phyloP scores from a whole-genome alignment of 2,329 filamentous ascomycete species.

The Apiospora arundinis region DNA sequence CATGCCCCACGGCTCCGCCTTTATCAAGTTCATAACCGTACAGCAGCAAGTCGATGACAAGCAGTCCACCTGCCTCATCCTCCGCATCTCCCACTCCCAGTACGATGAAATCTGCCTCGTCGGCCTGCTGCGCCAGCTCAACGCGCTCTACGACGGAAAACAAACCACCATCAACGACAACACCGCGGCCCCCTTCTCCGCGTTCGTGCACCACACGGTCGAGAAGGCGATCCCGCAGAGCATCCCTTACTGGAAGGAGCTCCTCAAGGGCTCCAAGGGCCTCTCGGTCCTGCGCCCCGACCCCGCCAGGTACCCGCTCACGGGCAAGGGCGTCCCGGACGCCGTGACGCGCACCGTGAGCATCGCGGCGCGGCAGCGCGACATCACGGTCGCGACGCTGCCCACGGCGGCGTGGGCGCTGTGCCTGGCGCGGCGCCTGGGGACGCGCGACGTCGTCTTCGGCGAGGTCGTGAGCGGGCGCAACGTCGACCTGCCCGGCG shows the following conservation, averaged over 20 bases:
- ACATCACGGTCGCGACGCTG: slow-evolving; percentile 68
- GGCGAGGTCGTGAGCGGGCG: slow-evolving; percentile 71
- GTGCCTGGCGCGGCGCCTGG: slow-evolving; percentile 61
- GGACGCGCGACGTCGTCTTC: slow-evolving; percentile 64
- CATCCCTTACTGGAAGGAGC: slow-evolving; percentile 65
- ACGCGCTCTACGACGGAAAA: slow-evolving; percentile 54
- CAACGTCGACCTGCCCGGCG: slow-evolving; percentile 61
- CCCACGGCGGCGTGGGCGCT: slow-evolving; percentile 73
- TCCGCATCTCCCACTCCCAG: slow-evolving; percentile 72
- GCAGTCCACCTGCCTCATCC: slow-evolving; percentile 52
- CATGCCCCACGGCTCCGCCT: slow-evolving; percentile 64
- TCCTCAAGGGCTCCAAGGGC: slow-evolving; percentile 58
- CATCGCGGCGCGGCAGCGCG: slow-evolving; percentile 54
- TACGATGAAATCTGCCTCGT: slow-evolving; percentile 74
- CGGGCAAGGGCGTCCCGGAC: slow-evolving; percentile 44
- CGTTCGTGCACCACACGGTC: slow-evolving; percentile 52
- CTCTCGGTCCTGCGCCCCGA: slow-evolving; percentile 53
- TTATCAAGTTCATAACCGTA: slow-evolving; percentile 65
- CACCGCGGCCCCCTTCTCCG: slow-evolving; percentile 49
- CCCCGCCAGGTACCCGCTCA: slow-evolving; percentile 35
- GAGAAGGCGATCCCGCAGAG: slow-evolving; percentile 52
- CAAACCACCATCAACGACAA: too few relatives aligned
- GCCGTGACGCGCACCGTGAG: slow-evolving; percentile 51
- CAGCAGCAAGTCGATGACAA: slow-evolving; percentile 30
- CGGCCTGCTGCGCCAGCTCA: slow-evolving; percentile 65